Percentiles rank a stretch among this genome's conserved stretches.
Evolutionary conservation across 1,139 yeast genomes (phyloP).

Genomic region (Hansenula sp.): DNA sequence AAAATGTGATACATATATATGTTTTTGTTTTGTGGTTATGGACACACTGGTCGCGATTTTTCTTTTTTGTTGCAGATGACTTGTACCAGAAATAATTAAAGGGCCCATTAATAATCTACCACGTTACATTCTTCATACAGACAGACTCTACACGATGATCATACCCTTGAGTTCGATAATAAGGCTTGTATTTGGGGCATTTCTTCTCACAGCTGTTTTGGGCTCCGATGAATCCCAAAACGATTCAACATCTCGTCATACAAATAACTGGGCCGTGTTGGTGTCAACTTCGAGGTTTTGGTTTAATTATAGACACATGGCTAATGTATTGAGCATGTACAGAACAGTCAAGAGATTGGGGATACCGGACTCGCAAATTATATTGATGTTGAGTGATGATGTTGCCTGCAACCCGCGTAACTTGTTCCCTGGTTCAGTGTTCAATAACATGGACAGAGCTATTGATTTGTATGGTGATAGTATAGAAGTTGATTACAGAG

Average conservation of each 20-base stretch:
- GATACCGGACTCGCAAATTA: constrained; percentile 96
- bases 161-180: neutral
- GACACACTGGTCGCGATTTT: neutral
- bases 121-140: no score
- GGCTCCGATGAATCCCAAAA: neutral
- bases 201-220: neutral
- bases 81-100: neutral
- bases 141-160: neutral
- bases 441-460: constrained; percentile 91
- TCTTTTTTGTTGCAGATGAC: neutral
- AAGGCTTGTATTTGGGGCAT: neutral
- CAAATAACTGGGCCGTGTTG: constrained; percentile 91
- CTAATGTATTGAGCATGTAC: constrained; percentile 89
- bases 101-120: no score
- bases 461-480: constrained; percentile 91
- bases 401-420: constrained; percentile 96
- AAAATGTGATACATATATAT: neutral
- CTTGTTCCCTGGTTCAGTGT: constrained; percentile 94
- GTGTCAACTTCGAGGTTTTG: constrained; percentile 96
- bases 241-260: constrained; percentile 42
- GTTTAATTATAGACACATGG: constrained; percentile 98
- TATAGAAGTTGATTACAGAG: constrained; percentile 94
- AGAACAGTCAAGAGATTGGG: constrained; percentile 94
- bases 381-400: constrained; percentile 93
- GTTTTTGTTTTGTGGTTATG: no score